phyloP scores from a whole-genome alignment of 2,329 filamentous ascomycete genomes.

The Camillea tinctor region DNA sequence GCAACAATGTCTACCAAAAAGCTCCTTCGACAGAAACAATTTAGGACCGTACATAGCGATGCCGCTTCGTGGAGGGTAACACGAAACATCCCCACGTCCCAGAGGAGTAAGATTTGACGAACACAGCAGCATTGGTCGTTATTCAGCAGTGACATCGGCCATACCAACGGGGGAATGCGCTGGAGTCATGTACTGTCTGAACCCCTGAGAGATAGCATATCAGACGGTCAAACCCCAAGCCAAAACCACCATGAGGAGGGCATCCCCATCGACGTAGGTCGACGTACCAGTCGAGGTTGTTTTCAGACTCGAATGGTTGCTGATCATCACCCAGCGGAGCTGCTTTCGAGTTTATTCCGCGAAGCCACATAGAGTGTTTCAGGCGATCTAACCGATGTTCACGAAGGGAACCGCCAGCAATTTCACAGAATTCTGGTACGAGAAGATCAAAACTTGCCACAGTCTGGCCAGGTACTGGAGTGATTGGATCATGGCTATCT shows the following conservation, averaged over 20 bases:
- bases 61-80: slow-evolving; percentile 27
- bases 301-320: slow-evolving; percentile 26
- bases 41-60: slow-evolving; percentile 17
- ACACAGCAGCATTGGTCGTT: slow-evolving; percentile 29
- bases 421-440: slow-evolving; percentile 80
- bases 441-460: slow-evolving; percentile 91
- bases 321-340: slow-evolving; percentile 20
- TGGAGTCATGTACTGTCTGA: slow-evolving; percentile 78
- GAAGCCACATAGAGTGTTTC: slow-evolving; percentile 69
- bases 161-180: slow-evolving; percentile 78
- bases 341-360: slow-evolving; percentile 55
- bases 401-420: slow-evolving; percentile 85
- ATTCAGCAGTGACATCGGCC: slow-evolving; percentile 59
- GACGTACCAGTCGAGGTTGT: slow-evolving; percentile 75
- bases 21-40: slow-evolving; percentile 23
- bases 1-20: slow-evolving; percentile 20
- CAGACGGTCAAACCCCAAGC: slow-evolving; percentile 84
- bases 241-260: slow-evolving; percentile 88
- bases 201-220: slow-evolving; percentile 81
- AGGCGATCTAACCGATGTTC: slow-evolving; percentile 73
- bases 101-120: slow-evolving; percentile 42
- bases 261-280: slow-evolving; percentile 89
- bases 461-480: slow-evolving; percentile 45
- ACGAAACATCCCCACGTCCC: slow-evolving; percentile 33
- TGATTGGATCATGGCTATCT: slow-evolving; percentile 8